A percentile compares a stretch with the other conserved stretches of the same genome.
These are phyloP conservation scores for Moelleriella libera DNA, from an alignment of 2,329 filamentous ascomycete genomes.

Conservation along the genomic window DNA sequence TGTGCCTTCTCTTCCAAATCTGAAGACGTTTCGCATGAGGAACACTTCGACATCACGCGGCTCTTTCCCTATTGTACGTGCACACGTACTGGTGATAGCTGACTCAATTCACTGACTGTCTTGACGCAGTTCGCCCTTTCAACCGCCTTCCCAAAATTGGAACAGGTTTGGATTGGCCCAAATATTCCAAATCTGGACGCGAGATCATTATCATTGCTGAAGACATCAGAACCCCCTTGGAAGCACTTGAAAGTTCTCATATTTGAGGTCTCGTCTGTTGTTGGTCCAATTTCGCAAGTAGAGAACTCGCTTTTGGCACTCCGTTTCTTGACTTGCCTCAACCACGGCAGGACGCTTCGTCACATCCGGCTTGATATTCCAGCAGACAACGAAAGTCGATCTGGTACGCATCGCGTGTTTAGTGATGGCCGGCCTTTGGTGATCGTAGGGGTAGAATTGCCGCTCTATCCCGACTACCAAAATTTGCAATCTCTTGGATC, in stretches of 20 bases:
- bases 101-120: neutral
- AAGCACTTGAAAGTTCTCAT: slow-evolving; percentile 15
- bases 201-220: slow-evolving; percentile 2
- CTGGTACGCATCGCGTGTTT: slow-evolving; percentile 1
- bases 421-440: neutral
- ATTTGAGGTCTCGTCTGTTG: slow-evolving; percentile 6
- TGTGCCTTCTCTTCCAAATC: slow-evolving; percentile 11
- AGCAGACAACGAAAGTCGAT: slow-evolving; percentile 10
- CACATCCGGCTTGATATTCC: slow-evolving; percentile 17
- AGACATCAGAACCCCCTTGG: slow-evolving; percentile 13
- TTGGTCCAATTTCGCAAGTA: slow-evolving; percentile 9
- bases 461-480: slow-evolving; percentile 8
- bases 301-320: slow-evolving; percentile 10
- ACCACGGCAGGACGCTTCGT: slow-evolving; percentile 12
- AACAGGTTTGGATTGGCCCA: slow-evolving; percentile 16
- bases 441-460: neutral
- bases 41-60: slow-evolving; percentile 5
- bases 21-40: slow-evolving; percentile 15
- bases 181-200: slow-evolving; percentile 11
- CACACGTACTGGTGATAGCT: neutral
- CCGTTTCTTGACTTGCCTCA: slow-evolving; percentile 13
- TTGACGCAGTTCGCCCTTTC: slow-evolving; percentile 9
- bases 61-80: slow-evolving; percentile 2
- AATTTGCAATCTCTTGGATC: slow-evolving; percentile 16
- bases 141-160: slow-evolving; percentile 9